Percentiles rank a stretch among this genome's conserved stretches.
Evolutionary conservation across 192 early-diverging fungal genomes (phyloP).

Genomic region (Backusella liffmaniae): DNA sequence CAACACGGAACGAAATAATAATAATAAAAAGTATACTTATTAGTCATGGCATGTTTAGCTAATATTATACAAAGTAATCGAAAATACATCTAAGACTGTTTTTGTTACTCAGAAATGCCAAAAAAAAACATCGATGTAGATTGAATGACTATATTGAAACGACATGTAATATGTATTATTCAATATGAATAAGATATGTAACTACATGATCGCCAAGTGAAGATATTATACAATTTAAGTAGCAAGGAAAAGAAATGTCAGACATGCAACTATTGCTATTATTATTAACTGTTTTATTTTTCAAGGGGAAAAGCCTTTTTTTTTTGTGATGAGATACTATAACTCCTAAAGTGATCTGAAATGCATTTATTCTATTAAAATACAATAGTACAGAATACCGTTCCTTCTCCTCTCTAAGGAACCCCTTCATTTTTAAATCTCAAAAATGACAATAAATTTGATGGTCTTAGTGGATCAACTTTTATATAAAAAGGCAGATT

Average conservation of each 20-base stretch:
- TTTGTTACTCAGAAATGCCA: background rate
- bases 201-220: background rate
- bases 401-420: background rate
- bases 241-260: background rate
- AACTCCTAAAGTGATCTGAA: background rate
- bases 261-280: background rate
- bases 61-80: background rate
- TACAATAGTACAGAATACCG: background rate
- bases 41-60: background rate
- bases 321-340: background rate
- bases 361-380: background rate
- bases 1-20: background rate
- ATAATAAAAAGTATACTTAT: background rate
- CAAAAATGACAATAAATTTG: background rate
- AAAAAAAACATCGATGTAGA: background rate
- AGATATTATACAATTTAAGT: background rate
- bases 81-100: background rate
- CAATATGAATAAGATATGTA: background rate
- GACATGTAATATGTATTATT: background rate
- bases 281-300: background rate
- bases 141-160: background rate
- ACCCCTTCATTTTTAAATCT: background rate
- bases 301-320: background rate
- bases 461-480: background rate
- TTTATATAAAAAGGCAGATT: constrained; percentile 3